phyloP scores from a whole-genome alignment of 2,329 filamentous ascomycete genomes.

The Neopestalotiopsis sp. region DNA sequence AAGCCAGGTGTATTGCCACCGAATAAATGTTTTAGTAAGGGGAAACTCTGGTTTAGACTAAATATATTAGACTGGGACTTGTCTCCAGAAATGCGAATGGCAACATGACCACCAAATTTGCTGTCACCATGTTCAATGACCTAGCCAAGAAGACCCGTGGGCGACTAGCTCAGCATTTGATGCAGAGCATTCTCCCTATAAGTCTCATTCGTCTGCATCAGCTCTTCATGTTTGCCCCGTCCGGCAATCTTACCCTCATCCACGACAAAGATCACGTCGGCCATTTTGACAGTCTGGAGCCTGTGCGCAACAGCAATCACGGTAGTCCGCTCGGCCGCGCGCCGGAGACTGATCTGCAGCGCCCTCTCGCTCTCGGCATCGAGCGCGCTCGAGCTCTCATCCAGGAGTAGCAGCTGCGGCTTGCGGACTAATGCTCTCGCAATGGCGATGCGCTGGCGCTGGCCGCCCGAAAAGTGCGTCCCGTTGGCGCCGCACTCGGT shows the following conservation, averaged over 20 bases:
- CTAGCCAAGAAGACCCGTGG: background rate
- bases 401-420: conserved; percentile 69
- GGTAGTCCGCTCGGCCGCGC: conserved; percentile 44
- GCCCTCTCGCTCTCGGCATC: conserved; percentile 65
- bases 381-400: conserved; percentile 73
- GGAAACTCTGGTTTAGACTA: too few species aligned
- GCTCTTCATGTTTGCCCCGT: conserved; percentile 41
- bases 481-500: conserved; percentile 66
- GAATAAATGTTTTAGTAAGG: too few species aligned
- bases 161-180: background rate
- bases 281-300: conserved; percentile 47
- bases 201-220: conserved; percentile 38
- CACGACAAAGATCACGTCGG: conserved; percentile 48
- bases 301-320: conserved; percentile 51
- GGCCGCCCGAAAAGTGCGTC: conserved; percentile 70
- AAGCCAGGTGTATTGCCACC: too few species aligned
- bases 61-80: too few species aligned
- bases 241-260: conserved; percentile 45
- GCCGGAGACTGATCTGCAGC: conserved; percentile 63
- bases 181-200: conserved; percentile 12
- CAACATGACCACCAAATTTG: too few species aligned
- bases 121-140: too few species aligned
- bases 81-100: too few species aligned
- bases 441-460: conserved; percentile 72
- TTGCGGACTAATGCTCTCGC: conserved; percentile 69